Percentiles rank a stretch among this genome's conserved stretches.
Evolutionary conservation across 148 eudicot genomes (phyloP).

Genomic region (Amaranthus cruentus): DNA sequence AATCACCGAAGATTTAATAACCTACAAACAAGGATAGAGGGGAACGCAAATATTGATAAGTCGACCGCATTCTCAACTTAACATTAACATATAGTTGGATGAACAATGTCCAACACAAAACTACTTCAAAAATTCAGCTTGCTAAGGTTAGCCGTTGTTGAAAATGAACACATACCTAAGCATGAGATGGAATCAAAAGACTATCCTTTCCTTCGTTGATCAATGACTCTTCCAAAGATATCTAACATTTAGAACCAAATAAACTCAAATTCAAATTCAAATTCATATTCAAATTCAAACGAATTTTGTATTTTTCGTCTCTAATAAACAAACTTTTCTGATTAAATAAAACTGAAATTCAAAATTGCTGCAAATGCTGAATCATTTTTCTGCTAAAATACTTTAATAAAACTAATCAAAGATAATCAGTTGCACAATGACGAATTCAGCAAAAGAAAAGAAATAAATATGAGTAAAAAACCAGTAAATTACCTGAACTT

Average conservation of each 20-base stretch:
- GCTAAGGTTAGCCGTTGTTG: background rate
- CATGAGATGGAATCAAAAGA: constrained; percentile 52
- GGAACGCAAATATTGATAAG: background rate
- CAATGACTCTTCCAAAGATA: constrained; percentile 39
- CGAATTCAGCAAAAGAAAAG: background rate
- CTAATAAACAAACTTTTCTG: background rate
- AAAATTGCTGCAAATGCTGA: background rate
- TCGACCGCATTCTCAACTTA: background rate
- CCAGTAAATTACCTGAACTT: constrained; percentile 28
- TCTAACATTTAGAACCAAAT: constrained; percentile 25
- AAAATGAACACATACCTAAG: constrained; percentile 31
- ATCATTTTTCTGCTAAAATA: background rate
- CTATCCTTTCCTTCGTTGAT: constrained; percentile 52
- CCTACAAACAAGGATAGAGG: constrained; percentile 29
- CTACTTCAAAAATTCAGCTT: background rate
- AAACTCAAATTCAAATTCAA: background rate
- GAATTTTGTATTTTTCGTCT: background rate
- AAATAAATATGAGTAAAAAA: background rate
- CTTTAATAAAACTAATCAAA: background rate
- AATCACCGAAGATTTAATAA: constrained; percentile 37
- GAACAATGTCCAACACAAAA: background rate
- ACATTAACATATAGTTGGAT: background rate
- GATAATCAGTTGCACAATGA: too few species aligned
- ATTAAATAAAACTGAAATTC: background rate
- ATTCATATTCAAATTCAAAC: background rate